Evolutionary conservation across 164 flowering plant species (phyloP).

Genomic region (Akebia trifoliata): DNA sequence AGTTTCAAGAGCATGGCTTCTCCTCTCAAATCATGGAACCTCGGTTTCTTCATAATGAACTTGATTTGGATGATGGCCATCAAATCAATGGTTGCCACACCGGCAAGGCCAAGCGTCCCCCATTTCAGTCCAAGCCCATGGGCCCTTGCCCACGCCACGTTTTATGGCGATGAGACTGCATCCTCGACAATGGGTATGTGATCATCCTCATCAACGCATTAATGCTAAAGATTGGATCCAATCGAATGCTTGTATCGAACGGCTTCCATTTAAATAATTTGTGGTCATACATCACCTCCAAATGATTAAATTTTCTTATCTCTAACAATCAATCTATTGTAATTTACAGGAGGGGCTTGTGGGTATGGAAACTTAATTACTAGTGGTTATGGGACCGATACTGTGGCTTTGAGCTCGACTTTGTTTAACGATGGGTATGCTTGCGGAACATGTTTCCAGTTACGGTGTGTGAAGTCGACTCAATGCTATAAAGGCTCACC

Average conservation of each 20-base stretch:
- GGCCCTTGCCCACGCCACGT: conserved; percentile 75
- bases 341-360: conserved; percentile 80
- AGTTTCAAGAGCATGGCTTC: conserved; percentile 4
- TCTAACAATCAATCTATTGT: background rate
- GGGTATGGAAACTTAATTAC: conserved; percentile 73
- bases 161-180: conserved; percentile 87
- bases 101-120: background rate
- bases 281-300: background rate
- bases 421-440: conserved; percentile 71
- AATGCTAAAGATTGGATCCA: background rate
- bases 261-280: background rate
- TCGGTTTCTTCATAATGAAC: conserved; percentile 18
- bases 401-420: conserved; percentile 77
- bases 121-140: conserved; percentile 44
- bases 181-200: conserved; percentile 72
- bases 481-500: conserved; percentile 38
- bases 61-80: conserved; percentile 7
- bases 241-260: background rate
- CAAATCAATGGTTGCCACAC: conserved; percentile 5
- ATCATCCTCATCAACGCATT: background rate
- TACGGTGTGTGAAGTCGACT: conserved; percentile 41
- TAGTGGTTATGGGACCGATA: conserved; percentile 70
- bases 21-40: conserved; percentile 21
- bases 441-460: conserved; percentile 77
- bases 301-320: background rate